Conservation (phyloP, 2,329 filamentous ascomycete genomes). For the Ascocoryne sarcoides region DNA sequence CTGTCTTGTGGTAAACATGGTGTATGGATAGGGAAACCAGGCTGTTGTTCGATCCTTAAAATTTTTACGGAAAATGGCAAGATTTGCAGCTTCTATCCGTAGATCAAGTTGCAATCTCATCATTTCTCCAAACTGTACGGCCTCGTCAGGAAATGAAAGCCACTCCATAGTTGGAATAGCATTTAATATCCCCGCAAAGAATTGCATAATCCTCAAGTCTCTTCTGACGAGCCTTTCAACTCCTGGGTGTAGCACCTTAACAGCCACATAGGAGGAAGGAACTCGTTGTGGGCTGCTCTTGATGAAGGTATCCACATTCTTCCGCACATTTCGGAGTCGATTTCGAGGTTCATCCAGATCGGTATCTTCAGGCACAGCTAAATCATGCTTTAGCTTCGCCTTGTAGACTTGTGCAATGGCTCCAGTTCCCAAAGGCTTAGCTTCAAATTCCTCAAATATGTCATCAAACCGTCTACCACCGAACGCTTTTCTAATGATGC, state of each 20-base stretch:
- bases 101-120: conserved; percentile 96
- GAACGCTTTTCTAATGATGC: conserved; percentile 74
- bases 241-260: conserved; percentile 90
- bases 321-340: conserved; percentile 61
- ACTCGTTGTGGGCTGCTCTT: conserved; percentile 81
- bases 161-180: conserved; percentile 90
- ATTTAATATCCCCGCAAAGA: conserved; percentile 81
- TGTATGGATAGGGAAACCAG: conserved; percentile 95
- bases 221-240: conserved; percentile 86
- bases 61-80: conserved; percentile 66
- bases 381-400: conserved; percentile 75
- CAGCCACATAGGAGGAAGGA: conserved; percentile 84
- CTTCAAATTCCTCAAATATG: conserved; percentile 94
- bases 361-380: conserved; percentile 54
- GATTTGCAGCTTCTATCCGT: conserved; percentile 3
- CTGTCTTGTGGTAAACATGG: conserved; percentile 83
- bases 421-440: conserved; percentile 81
- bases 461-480: conserved; percentile 71
- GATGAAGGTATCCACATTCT: conserved; percentile 75
- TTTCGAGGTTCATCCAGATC: conserved; percentile 46
- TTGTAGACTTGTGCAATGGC: conserved; percentile 98
- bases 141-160: conserved; percentile 92
- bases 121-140: conserved; percentile 92
- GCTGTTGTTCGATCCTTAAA: conserved; percentile 84
- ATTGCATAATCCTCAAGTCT: conserved; percentile 86